Evolutionary conservation across 1,284 basidiomycete species (phyloP).

Genomic region (Kalmanozyma brasiliensis): DNA sequence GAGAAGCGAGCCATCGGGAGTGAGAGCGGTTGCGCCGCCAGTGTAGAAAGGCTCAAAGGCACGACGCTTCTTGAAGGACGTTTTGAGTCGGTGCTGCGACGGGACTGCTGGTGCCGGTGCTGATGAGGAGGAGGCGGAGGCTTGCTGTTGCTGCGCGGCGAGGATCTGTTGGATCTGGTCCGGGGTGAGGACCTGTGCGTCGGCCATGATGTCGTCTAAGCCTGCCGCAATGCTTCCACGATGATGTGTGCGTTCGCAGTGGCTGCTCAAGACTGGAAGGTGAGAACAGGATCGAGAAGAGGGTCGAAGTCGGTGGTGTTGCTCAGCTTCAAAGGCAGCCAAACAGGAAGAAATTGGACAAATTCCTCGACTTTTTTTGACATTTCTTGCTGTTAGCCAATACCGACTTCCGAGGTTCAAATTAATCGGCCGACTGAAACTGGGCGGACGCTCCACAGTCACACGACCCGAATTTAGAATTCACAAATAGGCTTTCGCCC

Average conservation of each 20-base stretch:
- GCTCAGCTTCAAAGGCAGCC: slow-evolving; percentile 2
- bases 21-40: slow-evolving; percentile 75
- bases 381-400: background rate
- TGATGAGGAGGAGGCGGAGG: slow-evolving; percentile 21
- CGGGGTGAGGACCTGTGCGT: slow-evolving; percentile 41
- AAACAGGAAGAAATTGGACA: slow-evolving; percentile 1
- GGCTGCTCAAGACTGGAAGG: no score
- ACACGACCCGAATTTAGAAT: slow-evolving; percentile 11
- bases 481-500: no score
- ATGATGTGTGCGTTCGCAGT: background rate
- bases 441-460: slow-evolving; percentile 5
- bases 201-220: slow-evolving; percentile 27
- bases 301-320: background rate
- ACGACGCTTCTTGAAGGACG: slow-evolving; percentile 44
- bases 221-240: background rate
- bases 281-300: slow-evolving; percentile 7
- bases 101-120: background rate
- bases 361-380: slow-evolving; percentile 6
- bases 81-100: slow-evolving; percentile 35
- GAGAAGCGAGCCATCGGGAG: slow-evolving; percentile 80
- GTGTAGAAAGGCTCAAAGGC: slow-evolving; percentile 64
- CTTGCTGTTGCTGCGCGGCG: slow-evolving; percentile 32
- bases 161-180: slow-evolving; percentile 39
- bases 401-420: slow-evolving; percentile 14
- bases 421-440: slow-evolving; percentile 9